Conservation (phyloP, 441 rosid species). For the Arabidopsis hybrid region DNA sequence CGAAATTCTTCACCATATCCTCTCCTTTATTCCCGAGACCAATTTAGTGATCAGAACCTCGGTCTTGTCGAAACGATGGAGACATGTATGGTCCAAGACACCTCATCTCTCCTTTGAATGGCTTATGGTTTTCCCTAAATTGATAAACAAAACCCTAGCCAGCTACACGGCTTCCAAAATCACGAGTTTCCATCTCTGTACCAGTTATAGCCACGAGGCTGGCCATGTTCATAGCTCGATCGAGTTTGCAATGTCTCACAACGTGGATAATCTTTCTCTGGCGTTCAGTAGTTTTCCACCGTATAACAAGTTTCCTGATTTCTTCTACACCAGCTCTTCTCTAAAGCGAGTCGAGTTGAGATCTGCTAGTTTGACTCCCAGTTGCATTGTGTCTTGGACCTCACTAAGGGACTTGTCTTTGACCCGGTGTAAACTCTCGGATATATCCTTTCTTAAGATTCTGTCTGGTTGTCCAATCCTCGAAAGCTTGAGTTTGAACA, state of each 20-base stretch:
- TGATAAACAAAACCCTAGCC: background rate
- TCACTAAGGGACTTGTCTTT: background rate
- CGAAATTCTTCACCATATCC: background rate
- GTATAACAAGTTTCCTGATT: background rate
- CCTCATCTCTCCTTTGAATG: background rate
- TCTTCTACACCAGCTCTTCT: background rate
- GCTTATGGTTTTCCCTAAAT: background rate
- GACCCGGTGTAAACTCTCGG: background rate
- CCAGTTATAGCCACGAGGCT: background rate
- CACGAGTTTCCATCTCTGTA: background rate
- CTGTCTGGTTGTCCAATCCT: conserved; percentile 17
- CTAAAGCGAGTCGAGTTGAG: too few relatives aligned
- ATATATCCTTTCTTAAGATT: background rate
- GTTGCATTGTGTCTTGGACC: background rate
- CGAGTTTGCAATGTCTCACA: background rate
- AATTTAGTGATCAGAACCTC: background rate
- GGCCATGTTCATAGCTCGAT: background rate
- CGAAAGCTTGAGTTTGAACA: background rate
- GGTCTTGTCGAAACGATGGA: conserved; percentile 8
- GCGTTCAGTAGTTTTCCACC: background rate
- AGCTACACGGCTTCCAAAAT: background rate
- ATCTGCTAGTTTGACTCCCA: too few relatives aligned
- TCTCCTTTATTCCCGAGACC: background rate
- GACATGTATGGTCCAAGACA: conserved; percentile 9
- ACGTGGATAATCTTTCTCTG: conserved; percentile 1